A percentile compares a stretch with the other conserved stretches of the same genome.
phyloP scores from a whole-genome alignment of 75 land plant species.

The Sequoia sempervirens region DNA sequence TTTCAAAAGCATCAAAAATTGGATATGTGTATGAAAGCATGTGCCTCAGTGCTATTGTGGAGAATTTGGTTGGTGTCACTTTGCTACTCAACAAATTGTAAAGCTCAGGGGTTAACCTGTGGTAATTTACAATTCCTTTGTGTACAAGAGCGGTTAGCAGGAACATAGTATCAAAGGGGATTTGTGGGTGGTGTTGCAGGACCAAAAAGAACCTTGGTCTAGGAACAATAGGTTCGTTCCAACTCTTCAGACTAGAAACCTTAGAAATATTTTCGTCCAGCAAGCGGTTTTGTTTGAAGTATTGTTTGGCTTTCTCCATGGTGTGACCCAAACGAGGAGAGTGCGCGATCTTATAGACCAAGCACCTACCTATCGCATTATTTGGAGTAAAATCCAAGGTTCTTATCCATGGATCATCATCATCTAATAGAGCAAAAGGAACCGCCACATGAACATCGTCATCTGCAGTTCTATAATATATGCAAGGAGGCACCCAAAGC shows the following conservation, averaged over 20 bases:
- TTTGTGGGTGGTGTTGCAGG: slow-evolving; percentile 25
- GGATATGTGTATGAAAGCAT: slow-evolving; percentile 53
- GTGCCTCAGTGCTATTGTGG: slow-evolving; percentile 44
- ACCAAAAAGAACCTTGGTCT: slow-evolving; percentile 34
- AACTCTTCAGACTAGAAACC: slow-evolving; percentile 1
- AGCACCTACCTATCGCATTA: slow-evolving; percentile 73
- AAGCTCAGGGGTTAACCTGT: slow-evolving; percentile 55
- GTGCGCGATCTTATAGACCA: slow-evolving; percentile 40
- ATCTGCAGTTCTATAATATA: slow-evolving; percentile 77
- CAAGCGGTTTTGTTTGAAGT: slow-evolving; percentile 29
- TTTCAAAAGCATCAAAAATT: slow-evolving; percentile 47
- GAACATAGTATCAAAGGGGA: slow-evolving; percentile 58
- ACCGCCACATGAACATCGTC: slow-evolving; percentile 59
- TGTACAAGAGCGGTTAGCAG: slow-evolving; percentile 67
- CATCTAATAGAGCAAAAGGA: slow-evolving; percentile 62
- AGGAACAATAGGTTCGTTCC: slow-evolving; percentile 32
- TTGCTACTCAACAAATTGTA: slow-evolving; percentile 42
- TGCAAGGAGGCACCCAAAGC: slow-evolving; percentile 54
- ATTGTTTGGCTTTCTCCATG: slow-evolving; percentile 40
- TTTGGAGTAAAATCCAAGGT: slow-evolving; percentile 70
- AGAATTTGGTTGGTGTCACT: slow-evolving; percentile 4
- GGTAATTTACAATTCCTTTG: slow-evolving; percentile 63
- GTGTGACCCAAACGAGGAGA: slow-evolving; percentile 47
- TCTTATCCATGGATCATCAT: slow-evolving; percentile 93
- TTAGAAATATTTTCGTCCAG: background rate